phyloP scores from a whole-genome alignment of 805 yeast genomes.

The Lachancea fermentati region DNA sequence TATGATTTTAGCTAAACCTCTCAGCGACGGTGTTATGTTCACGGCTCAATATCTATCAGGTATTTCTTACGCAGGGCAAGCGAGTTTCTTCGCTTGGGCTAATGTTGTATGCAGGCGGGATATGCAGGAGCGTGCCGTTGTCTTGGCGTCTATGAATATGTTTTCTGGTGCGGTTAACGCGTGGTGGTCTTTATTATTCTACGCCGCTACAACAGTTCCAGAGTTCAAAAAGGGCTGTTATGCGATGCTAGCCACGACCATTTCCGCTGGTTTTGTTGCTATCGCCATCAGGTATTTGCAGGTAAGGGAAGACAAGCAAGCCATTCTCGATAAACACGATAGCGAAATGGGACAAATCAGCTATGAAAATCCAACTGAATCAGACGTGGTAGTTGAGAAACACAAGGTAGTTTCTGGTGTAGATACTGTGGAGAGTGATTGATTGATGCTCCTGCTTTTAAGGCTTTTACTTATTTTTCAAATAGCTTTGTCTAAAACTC shows the following conservation, averaged over 20 bases:
- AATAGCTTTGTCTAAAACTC: no score
- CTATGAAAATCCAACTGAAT: no score
- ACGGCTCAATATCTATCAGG: constrained; percentile 49
- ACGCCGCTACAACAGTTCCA: constrained; percentile 44
- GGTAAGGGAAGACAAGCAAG: constrained; percentile 26
- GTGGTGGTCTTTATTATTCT: constrained; percentile 51
- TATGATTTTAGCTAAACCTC: constrained; percentile 36
- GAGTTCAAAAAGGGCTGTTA: constrained; percentile 44
- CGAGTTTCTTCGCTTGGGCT: constrained; percentile 53
- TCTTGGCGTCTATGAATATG: constrained; percentile 56
- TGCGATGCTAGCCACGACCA: constrained; percentile 47
- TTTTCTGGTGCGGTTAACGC: constrained; percentile 51
- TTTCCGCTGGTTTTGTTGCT: constrained; percentile 35
- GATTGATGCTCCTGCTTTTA: no score
- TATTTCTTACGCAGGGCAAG: constrained; percentile 46
- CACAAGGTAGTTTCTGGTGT: no score
- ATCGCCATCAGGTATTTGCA: constrained; percentile 37
- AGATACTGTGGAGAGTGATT: no score
- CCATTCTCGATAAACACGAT: no score
- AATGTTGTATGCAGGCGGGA: constrained; percentile 48
- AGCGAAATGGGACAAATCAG: no score
- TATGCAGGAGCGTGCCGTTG: constrained; percentile 52
- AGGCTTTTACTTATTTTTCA: no score
- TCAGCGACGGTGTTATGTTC: constrained; percentile 33
- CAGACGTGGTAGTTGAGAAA: no score